Base-by-base conservation (phyloP, 1,284 basidiomycete genomes). In the Phlebopus sp. region DNA sequence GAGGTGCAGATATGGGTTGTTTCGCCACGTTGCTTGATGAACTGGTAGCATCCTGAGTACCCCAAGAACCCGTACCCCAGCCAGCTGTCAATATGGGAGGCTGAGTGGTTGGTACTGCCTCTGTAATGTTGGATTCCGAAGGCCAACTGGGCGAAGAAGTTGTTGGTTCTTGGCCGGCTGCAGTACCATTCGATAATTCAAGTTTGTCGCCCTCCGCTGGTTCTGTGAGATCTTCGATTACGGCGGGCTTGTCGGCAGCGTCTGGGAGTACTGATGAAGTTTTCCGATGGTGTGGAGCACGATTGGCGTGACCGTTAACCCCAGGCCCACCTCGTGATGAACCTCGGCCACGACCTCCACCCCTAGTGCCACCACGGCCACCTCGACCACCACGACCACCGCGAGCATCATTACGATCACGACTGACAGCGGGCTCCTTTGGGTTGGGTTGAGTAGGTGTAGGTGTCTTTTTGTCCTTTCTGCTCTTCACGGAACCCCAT, bases 401-500 rank as follows among this genome's bases (percentile, higher is more conserved):
- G 48, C 86, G 79, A 52, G 73, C 74, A 52, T 85, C 84, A 45
- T 77, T 77, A 52, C 81, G 71, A 55, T 70, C 69, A 52, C 77
- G 66, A 42, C 59, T 53, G 43, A 54, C 42, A 55, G 69, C 57
- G 3, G 76, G 70, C 23, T 83, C 77, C 67, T 81, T 85, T 35
- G 77, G 59, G 48, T 57, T 50, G 52, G 69, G 17, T 35, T 51
- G 69, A 59, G 55, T 58, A 50, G 50, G 55, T 57, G 57, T 27
- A 2, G 67, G 36, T 7, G 62, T 49, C 63, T 87, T 89, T 76
- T 91, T 92, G 65, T 90, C 85, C 75, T 92, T 94, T 81, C 93
- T 94, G 67, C 81, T 83, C 57, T 82, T 84, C 55, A 93, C 91
- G 40, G 88, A 82, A 38, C 83, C 90, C 89, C 92, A 95, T 68